A percentile compares a stretch with the other conserved stretches of the same genome.
Evolutionary conservation across 208 protist genomes (phyloP).

Genomic region (Leishmania tropica): DNA sequence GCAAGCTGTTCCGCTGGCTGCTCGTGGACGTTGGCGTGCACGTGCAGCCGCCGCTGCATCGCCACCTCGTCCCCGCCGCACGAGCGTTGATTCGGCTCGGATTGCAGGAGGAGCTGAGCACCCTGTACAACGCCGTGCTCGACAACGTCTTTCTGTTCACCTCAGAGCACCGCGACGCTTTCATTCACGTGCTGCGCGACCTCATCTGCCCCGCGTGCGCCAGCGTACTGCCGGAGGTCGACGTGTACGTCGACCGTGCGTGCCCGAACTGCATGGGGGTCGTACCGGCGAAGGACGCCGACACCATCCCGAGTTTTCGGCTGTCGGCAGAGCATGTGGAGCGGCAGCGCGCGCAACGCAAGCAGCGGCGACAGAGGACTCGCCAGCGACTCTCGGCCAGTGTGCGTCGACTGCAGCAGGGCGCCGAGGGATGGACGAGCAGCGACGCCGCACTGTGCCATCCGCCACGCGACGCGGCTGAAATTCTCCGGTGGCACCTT

Average conservation of each 20-base stretch:
- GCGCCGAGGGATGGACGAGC: background rate
- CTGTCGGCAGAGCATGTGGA: conserved; percentile 70
- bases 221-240: conserved; percentile 52
- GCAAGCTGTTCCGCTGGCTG: conserved; percentile 82
- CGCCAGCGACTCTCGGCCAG: conserved; percentile 45
- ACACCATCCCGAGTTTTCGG: conserved; percentile 63
- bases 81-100: conserved; percentile 73
- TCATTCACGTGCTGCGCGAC: conserved; percentile 75
- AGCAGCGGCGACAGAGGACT: conserved; percentile 35
- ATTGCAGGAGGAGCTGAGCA: conserved; percentile 67
- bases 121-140: conserved; percentile 82
- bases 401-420: conserved; percentile 33
- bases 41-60: conserved; percentile 69
- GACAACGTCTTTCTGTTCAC: conserved; percentile 75
- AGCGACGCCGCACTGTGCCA: conserved; percentile 20
- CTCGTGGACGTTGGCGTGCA: conserved; percentile 83
- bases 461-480: conserved; percentile 39
- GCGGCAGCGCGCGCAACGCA: conserved; percentile 50
- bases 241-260: conserved; percentile 66
- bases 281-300: conserved; percentile 58
- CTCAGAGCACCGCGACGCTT: conserved; percentile 61
- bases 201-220: conserved; percentile 75
- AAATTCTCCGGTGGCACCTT: conserved; percentile 35
- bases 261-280: conserved; percentile 74
- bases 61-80: conserved; percentile 69